Base-by-base conservation (phyloP, 2,329 filamentous ascomycete species). In the Cladosporium halotolerans region DNA sequence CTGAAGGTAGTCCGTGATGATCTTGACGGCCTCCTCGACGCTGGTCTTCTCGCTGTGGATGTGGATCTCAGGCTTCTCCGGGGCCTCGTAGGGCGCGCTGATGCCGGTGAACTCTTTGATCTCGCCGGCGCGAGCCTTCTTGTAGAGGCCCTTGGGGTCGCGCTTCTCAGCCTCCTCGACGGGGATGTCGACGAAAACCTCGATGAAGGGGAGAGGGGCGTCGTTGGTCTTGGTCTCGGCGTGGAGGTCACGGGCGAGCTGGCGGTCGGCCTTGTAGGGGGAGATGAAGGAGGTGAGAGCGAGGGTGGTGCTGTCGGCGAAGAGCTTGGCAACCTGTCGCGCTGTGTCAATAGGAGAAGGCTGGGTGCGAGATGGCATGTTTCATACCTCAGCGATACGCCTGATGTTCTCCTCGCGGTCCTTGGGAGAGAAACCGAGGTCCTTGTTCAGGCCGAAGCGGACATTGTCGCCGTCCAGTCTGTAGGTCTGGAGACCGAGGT, bases 101-200 rank as follows among this genome's bases (percentile, higher is more conserved):
- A 97, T 89, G 53, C 93, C 93, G 1, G 93, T 99, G 70, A 99
- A 99, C 63, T 97, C 89, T 73, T 95, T 93, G 73, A 97, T 97
- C 71, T 95, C 84, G 42, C 93, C 93, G 48, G 88, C 85, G 42
- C 92, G 79, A 10, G 93, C 93, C 82, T 96, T 96, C 80, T 96
- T 96, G 76, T 99, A 99, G 56, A 97, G 76, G 4, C 92, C 93
- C 82, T 99, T 99, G 45, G 93, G 93, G 68, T 99, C 93, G 58
- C 93, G 84, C 80, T 92, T 79, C 81, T 97, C 92, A 36, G 93
- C 92, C 42, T 93, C 89, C 72, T 89, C 88, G 61, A 97, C 80
- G 11, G 90, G 88, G 10, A 97, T 84, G 72, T 99, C 90, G 58
- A 99, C 85, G 68, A 84, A 95, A 55, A 97, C 89, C 75, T 99